Base-by-base conservation (phyloP, 2,329 filamentous ascomycete genomes). In the Scedosporium minutisporum region DNA sequence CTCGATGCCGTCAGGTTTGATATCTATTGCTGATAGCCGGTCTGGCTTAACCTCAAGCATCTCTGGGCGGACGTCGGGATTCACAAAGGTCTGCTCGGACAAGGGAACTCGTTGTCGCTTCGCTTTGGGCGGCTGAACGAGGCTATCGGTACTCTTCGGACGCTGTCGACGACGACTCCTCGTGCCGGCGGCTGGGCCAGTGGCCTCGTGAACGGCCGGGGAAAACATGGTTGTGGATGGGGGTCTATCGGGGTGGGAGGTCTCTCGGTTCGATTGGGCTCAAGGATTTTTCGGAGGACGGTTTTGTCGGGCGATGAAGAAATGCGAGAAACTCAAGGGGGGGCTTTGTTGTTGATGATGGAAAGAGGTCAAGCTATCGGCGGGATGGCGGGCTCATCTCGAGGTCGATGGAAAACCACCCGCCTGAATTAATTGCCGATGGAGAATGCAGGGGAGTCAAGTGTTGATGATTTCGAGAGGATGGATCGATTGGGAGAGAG, bases 151-250 rank as follows among this genome's bases (percentile, higher is more conserved):
- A 69, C 79, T 84, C 68, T 76, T 72, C 60, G 84, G 84, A 63
- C 85, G 82, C 72, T 85, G 84, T 63, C 85, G 81, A 65, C 85
- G 81, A 64, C 85, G 82, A 68, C 83, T 84, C 66, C 85, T 80
- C 62, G 82, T 85, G 61, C 82, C 80, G 66, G 78, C 82, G 68
- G 81, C 79, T 33, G 82, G 79, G 67, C 81, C 80, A 59, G 63
- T 62, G 68, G 79, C 78, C 66, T 81, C 77, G 66, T 77, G 77
- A 65, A 75, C 71, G 57, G 81, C 76, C 57, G 84, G 78, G 62
- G 83, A 84, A 74, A 88, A 88, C 85, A 88, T 87, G 25, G 60
- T 29, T 46, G 59, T n/a, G 10, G 59, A 53, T 41, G 12, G 58
- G n/a, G 42, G 7, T 29, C 14, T 14, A 21, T 25, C n/a, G 18